Evolutionary conservation across 805 yeast species (phyloP).

Genomic region (Pichia scutulata): DNA sequence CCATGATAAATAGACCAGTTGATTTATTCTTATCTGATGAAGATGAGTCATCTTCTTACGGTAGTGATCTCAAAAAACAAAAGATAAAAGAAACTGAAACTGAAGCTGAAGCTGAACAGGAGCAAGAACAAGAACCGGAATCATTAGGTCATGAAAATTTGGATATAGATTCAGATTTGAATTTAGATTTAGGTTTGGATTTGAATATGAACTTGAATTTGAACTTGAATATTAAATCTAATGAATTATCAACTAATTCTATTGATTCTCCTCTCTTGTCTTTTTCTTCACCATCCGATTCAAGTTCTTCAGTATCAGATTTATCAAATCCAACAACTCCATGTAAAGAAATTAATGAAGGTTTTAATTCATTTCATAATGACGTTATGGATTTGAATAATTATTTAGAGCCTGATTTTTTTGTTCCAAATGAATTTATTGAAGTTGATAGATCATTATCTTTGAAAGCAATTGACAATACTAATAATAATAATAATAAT

Average conservation of each 20-base stretch:
- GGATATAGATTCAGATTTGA: neutral
- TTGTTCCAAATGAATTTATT: slow-evolving; percentile 20
- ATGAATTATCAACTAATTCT: neutral
- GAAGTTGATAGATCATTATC: slow-evolving; percentile 16
- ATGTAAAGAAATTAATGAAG: neutral
- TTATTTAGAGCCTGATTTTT: slow-evolving; percentile 14
- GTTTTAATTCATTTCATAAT: neutral
- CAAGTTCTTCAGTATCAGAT: neutral
- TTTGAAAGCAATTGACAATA: slow-evolving; percentile 8
- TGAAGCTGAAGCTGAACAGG: slow-evolving; percentile 6
- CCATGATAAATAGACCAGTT: slow-evolving; percentile 19
- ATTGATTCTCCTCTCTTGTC: neutral
- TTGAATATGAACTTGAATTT: neutral
- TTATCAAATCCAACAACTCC: slow-evolving; percentile 9
- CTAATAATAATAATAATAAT: neutral
- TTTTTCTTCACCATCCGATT: slow-evolving; percentile 1
- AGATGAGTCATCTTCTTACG: slow-evolving; percentile 3
- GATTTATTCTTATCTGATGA: slow-evolving; percentile 20
- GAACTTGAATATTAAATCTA: neutral
- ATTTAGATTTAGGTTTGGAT: neutral
- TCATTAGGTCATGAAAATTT: neutral
- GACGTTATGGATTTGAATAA: slow-evolving; percentile 4
- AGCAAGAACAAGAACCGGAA: slow-evolving; percentile 14
- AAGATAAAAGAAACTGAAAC: no score
- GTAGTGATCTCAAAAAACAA: neutral